Conservation (phyloP, 768 basidiomycete species). For the Tylopilus plumbeoviolaceoides region DNA sequence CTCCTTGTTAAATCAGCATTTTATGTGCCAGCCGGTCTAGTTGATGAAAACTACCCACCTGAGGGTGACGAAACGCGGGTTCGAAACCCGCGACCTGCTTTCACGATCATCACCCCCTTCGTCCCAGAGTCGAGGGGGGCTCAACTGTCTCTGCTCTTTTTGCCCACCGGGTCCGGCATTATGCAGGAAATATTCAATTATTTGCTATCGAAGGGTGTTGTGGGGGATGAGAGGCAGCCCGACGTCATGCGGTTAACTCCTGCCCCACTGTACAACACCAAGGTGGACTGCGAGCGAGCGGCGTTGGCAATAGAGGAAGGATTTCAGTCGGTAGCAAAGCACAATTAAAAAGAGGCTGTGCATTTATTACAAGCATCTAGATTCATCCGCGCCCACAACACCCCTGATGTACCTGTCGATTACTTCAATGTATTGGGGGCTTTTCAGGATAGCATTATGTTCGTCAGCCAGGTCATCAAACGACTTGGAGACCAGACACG, state of each 20-base stretch:
- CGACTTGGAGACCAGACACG: constrained; percentile 29
- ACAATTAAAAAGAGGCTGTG: constrained; percentile 6
- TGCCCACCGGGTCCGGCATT: constrained; percentile 49
- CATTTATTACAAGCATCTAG: constrained; percentile 3
- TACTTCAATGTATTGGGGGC: constrained; percentile 42
- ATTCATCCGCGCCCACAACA: background rate
- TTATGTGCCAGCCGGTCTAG: constrained; percentile 47
- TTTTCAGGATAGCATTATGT: constrained; percentile 51
- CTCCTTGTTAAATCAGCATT: constrained; percentile 59
- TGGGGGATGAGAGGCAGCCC: constrained; percentile 90
- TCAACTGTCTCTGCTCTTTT: constrained; percentile 83
- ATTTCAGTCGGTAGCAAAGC: constrained; percentile 32
- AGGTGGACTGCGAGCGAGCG: constrained; percentile 70
- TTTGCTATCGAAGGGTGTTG: constrained; percentile 67
- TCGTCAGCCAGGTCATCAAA: constrained; percentile 42
- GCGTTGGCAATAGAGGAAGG: constrained; percentile 61
- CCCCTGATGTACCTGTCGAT: constrained; percentile 39
- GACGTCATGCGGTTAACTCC: constrained; percentile 91
- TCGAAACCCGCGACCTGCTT: constrained; percentile 38
- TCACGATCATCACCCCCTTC: constrained; percentile 91
- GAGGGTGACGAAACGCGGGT: constrained; percentile 16
- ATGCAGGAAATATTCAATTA: constrained; percentile 70
- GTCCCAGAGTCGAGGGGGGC: constrained; percentile 68
- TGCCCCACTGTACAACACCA: constrained; percentile 80
- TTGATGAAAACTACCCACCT: constrained; percentile 28